These are phyloP conservation scores for Diplodia scrobiculata DNA, from an alignment of 2,329 filamentous ascomycete genomes.

Conservation along the genomic window DNA sequence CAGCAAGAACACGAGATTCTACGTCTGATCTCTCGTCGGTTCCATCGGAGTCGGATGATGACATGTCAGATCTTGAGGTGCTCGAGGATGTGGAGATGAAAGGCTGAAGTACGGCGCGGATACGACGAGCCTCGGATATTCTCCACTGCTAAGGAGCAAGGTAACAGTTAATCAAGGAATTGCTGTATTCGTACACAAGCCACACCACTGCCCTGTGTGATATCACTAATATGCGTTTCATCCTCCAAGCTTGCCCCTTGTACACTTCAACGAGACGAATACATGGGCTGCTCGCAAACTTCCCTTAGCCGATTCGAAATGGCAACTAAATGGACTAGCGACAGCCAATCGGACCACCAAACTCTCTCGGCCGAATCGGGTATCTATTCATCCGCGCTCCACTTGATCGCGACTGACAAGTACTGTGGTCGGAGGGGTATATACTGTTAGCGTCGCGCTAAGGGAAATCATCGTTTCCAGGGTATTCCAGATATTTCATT, in stretches of 20 bases:
- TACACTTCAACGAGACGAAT: background rate
- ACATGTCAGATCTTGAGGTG: background rate
- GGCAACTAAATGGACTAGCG: background rate
- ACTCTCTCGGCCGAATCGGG: conserved; percentile 4
- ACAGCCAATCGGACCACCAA: background rate
- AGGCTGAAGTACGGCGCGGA: background rate
- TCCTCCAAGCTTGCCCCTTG: background rate
- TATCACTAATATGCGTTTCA: background rate
- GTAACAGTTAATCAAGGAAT: background rate
- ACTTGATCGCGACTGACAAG: background rate
- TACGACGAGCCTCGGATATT: background rate
- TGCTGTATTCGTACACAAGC: background rate
- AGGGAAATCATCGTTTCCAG: too few relatives aligned
- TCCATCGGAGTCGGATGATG: background rate
- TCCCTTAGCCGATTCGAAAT: background rate
- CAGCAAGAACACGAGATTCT: background rate
- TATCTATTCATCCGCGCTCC: background rate
- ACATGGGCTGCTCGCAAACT: too few relatives aligned
- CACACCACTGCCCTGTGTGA: background rate
- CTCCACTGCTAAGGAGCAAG: background rate
- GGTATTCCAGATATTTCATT: too few relatives aligned
- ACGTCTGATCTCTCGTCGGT: conserved; percentile 1
- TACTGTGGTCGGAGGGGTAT: too few relatives aligned
- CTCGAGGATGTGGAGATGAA: background rate
- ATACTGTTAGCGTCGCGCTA: too few relatives aligned